Percentiles rank a stretch among this genome's conserved stretches.
phyloP scores from a whole-genome alignment of 805 yeast species.

The Grigorovia jiainica region DNA sequence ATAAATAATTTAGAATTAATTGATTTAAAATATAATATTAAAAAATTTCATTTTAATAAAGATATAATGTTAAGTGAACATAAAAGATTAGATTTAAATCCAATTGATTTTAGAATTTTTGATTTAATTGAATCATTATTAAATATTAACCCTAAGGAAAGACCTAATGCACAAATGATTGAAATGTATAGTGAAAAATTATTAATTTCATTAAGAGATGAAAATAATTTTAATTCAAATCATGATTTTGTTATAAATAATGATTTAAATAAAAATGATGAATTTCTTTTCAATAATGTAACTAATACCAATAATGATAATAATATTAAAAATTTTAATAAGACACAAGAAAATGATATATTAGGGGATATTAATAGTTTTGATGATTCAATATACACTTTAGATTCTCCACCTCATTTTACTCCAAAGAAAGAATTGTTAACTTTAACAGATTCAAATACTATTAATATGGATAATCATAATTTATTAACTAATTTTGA shows the following conservation, averaged over 20 bases:
- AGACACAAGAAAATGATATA: neutral
- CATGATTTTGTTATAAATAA: neutral
- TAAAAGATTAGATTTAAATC: slow-evolving; percentile 9
- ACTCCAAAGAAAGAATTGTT: neutral
- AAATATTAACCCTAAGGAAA: slow-evolving; percentile 25
- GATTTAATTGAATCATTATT: slow-evolving; percentile 34
- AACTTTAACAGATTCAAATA: neutral
- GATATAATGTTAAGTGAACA: slow-evolving; percentile 12
- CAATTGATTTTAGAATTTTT: slow-evolving; percentile 25
- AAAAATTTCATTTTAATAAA: slow-evolving; percentile 21
- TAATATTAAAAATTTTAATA: no score
- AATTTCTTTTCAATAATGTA: no score
- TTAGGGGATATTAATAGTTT: neutral
- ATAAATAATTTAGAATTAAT: slow-evolving; percentile 13
- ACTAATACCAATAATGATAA: no score
- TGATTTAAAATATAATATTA: slow-evolving; percentile 30
- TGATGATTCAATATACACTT: neutral
- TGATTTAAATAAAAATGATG: no score
- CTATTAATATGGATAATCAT: neutral
- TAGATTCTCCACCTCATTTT: neutral
- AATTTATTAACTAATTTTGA: neutral
- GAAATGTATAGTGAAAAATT: slow-evolving; percentile 22
- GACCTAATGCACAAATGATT: slow-evolving; percentile 39
- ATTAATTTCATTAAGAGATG: neutral
- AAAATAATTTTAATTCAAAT: neutral